Base-by-base conservation (phyloP, 257 asterid genomes). In the Solanum corneliomulleri region DNA sequence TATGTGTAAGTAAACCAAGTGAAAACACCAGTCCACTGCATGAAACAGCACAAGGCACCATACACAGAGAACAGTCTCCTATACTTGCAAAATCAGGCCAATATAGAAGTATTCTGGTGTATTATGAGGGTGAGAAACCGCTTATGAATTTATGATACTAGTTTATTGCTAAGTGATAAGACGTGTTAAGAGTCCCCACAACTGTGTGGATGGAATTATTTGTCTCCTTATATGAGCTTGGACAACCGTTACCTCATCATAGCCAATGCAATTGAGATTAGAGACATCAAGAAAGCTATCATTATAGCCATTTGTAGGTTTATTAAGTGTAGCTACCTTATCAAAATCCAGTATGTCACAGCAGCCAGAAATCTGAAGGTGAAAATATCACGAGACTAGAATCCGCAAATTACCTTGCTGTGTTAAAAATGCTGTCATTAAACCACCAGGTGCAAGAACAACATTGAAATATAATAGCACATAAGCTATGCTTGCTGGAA, bases 351-450 rank as follows among this genome's bases (percentile, higher is more conserved):
- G 83, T 14, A 42, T 72, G 88, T 41, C 49, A 86, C 39, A 23
- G 35, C 74, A 49, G 71, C 66, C 42, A 85, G 37, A 72, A 27
- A 86, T 25, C 82, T 8, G n/a, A 58, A 83, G 60, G 45, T 69
- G 39, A 82, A 49, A 80, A 86, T 82, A 62, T 70, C 72, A 87
- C 72, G 87, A 85, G 66, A 86, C 88, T 35, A 88, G 85, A 71
- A n/a, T 68, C 72, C 44, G 72, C 74, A 83, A 58, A 83, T 86
- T 94, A 97, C 99, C 99, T 77, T 90, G 93, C 85, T 95, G 98
- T 56, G 99, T 96, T 88, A 97, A 92, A 92, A 97, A 97, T 86
- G 99, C 99, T 31, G 99, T 95, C 99, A 97, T 97, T 89, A 95
- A 90, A 85, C 97, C 93, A 69, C 99, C 96, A 87, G 99, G 99